Evolutionary conservation across 495 filamentous ascomycete genomes (phyloP).

Genomic region (Melanomma pulvis-pyrius): DNA sequence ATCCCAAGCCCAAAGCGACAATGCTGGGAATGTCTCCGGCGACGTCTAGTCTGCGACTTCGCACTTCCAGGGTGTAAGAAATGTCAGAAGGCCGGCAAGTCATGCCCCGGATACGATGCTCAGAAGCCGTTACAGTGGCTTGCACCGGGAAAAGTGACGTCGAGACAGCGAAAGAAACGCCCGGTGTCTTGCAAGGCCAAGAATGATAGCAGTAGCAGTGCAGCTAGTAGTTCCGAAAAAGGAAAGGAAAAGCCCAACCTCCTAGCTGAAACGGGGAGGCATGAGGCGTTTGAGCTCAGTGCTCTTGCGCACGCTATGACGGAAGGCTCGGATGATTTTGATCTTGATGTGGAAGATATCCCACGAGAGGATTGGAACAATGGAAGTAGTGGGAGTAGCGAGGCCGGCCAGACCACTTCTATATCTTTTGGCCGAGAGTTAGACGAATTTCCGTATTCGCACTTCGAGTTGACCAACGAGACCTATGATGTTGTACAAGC

Average conservation of each 20-base stretch:
- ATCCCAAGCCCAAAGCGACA: constrained; percentile 4
- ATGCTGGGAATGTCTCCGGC: constrained; percentile 29
- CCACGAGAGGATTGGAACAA: background rate
- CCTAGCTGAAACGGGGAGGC: too few relatives aligned
- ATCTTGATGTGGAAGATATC: background rate
- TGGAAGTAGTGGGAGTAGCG: background rate
- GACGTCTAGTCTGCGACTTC: constrained; percentile 25
- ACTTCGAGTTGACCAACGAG: constrained; percentile 2
- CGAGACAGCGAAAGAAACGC: background rate
- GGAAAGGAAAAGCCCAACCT: too few relatives aligned
- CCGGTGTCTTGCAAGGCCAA: background rate
- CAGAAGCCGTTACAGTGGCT: constrained; percentile 28
- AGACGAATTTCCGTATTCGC: background rate
- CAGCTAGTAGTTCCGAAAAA: too few relatives aligned
- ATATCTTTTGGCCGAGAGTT: background rate
- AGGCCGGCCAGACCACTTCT: background rate
- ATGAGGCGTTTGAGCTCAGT: background rate
- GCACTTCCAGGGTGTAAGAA: constrained; percentile 22
- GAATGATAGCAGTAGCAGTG: too few relatives aligned
- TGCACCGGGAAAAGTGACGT: constrained; percentile 17
- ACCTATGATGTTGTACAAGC: constrained; percentile 19
- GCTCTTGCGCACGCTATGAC: background rate
- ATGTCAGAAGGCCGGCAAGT: constrained; percentile 11
- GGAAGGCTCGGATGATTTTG: background rate
- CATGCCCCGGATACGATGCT: constrained; percentile 22